These are phyloP conservation scores for Mortierella polycephala DNA, from an alignment of 371 early-diverging fungal genomes.

Conservation along the genomic window DNA sequence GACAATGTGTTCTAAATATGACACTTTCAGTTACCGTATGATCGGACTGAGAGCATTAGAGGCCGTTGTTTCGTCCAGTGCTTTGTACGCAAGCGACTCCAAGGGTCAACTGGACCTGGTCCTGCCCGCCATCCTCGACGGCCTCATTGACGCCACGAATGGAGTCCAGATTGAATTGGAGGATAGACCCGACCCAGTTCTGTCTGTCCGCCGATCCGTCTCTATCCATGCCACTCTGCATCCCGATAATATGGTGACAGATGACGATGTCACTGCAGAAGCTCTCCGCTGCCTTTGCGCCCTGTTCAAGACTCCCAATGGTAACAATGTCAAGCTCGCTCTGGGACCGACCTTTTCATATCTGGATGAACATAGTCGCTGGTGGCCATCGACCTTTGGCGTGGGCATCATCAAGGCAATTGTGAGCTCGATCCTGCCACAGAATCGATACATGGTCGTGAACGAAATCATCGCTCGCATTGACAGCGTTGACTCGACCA, in stretches of 20 bases:
- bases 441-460: constrained; percentile 75
- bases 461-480: constrained; percentile 71
- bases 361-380: constrained; percentile 66
- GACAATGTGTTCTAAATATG: background rate
- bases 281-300: constrained; percentile 60
- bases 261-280: constrained; percentile 54
- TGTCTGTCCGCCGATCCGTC: constrained; percentile 35
- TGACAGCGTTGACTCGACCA: constrained; percentile 49
- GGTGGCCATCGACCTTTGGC: constrained; percentile 67
- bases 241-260: constrained; percentile 45
- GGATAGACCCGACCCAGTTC: background rate
- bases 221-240: constrained; percentile 31
- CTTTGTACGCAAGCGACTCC: constrained; percentile 65
- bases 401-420: constrained; percentile 67
- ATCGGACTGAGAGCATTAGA: constrained; percentile 67
- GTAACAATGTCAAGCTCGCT: constrained; percentile 59
- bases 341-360: constrained; percentile 60
- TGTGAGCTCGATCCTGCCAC: constrained; percentile 67
- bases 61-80: constrained; percentile 63
- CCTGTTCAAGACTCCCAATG: constrained; percentile 62
- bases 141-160: constrained; percentile 34
- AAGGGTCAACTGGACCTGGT: constrained; percentile 65
- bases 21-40: constrained; percentile 59
- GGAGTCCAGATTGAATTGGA: constrained; percentile 29
- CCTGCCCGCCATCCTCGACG: constrained; percentile 65